A percentile compares a stretch with the other conserved stretches of the same genome.
Conservation (phyloP, 108 stramenopile genomes). For the Nitzschia sp. region DNA sequence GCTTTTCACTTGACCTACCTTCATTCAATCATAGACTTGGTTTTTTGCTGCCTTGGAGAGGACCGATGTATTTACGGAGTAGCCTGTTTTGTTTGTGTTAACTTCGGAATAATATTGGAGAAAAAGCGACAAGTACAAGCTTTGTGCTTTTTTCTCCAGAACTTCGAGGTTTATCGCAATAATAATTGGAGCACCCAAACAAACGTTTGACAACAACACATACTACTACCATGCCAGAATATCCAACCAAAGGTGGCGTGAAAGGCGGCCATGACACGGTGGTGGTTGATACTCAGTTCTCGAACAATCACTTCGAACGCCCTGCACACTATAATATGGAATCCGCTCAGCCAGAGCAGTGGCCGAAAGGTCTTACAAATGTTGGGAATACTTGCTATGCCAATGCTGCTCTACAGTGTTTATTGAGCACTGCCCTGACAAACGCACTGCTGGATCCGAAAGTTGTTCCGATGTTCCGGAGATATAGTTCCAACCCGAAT, state of each 20-base stretch:
- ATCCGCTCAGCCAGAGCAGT: conserved; percentile 6
- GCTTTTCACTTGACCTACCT: no score
- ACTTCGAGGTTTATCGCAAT: no score
- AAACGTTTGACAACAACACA: not conserved
- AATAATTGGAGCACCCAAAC: not conserved
- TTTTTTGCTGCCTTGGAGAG: not conserved
- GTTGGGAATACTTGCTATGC: conserved; percentile 88
- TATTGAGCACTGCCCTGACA: conserved; percentile 71
- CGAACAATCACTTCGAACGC: not conserved
- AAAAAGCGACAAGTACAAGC: no score
- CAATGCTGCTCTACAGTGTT: conserved; percentile 80
- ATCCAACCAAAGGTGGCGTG: conserved; percentile 12
- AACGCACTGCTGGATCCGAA: conserved; percentile 74
- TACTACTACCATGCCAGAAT: not conserved
- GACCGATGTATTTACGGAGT: not conserved
- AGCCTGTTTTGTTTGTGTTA: not conserved
- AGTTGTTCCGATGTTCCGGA: conserved; percentile 62
- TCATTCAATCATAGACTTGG: no score
- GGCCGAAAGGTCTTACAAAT: conserved; percentile 75
- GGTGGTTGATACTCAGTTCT: not conserved
- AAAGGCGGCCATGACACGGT: conserved; percentile 12
- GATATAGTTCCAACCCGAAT: conserved; percentile 80
- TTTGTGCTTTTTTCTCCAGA: no score
- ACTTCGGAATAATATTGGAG: not conserved
- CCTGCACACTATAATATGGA: not conserved